These are phyloP conservation scores for Fomitopsis schrenkii DNA, from an alignment of 1,284 basidiomycete species.

Conservation along the genomic window DNA sequence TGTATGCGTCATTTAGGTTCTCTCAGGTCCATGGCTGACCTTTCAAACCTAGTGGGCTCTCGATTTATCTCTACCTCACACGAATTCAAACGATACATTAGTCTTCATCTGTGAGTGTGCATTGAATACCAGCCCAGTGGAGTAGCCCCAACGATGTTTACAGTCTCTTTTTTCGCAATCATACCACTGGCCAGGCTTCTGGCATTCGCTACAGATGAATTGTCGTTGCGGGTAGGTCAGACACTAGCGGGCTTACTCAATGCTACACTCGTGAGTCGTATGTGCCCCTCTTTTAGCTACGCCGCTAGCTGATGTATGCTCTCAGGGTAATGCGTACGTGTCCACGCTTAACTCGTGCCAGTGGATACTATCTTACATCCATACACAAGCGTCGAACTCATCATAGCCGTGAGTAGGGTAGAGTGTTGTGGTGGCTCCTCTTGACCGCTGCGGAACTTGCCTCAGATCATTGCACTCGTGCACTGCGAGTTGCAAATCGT, in stretches of 20 bases:
- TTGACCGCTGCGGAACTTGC: slow-evolving; percentile 9
- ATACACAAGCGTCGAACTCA: slow-evolving; percentile 64
- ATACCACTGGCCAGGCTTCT: slow-evolving; percentile 78
- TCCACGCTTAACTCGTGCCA: not conserved
- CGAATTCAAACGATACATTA: slow-evolving; percentile 46
- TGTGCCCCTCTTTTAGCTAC: slow-evolving; percentile 18
- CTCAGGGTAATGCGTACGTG: slow-evolving; percentile 73
- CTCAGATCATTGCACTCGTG: slow-evolving; percentile 73
- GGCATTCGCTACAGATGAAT: slow-evolving; percentile 84
- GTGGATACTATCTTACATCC: not conserved
- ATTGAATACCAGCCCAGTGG: not conserved
- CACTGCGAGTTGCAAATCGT: slow-evolving; percentile 83
- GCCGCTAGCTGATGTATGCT: slow-evolving; percentile 3
- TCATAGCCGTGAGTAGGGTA: slow-evolving; percentile 59
- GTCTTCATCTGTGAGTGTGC: slow-evolving; percentile 66
- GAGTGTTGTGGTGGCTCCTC: not conserved
- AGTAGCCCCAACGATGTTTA: not conserved
- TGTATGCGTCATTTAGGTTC: slow-evolving; percentile 35
- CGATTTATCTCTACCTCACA: slow-evolving; percentile 49
- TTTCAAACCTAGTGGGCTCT: slow-evolving; percentile 60
- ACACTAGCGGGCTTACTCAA: slow-evolving; percentile 84
- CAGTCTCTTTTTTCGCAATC: slow-evolving; percentile 71
- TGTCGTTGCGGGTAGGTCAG: slow-evolving; percentile 80
- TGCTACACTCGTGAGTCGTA: slow-evolving; percentile 64
- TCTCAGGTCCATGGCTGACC: not conserved